phyloP scores from a whole-genome alignment of 2,329 filamentous ascomycete genomes.

The Chaetomium sp. region DNA sequence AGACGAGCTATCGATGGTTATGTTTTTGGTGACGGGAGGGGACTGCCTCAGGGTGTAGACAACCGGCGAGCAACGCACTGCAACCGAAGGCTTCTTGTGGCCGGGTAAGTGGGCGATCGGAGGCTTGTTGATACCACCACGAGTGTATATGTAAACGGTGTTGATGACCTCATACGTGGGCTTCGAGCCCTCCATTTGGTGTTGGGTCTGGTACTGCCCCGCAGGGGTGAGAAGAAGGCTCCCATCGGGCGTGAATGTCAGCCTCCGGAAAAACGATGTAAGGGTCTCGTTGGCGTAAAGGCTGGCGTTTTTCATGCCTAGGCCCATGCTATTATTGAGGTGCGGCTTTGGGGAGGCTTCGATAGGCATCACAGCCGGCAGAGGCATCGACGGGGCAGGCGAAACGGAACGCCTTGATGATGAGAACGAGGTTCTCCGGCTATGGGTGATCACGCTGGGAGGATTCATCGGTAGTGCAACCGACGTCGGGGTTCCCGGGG shows the following conservation, averaged over 20 bases:
- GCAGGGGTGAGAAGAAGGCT: constrained; percentile 92
- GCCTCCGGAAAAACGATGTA: constrained; percentile 91
- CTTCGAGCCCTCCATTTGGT: constrained; percentile 69
- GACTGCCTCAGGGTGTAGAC: constrained; percentile 78
- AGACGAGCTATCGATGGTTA: constrained; percentile 92
- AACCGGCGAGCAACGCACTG: constrained; percentile 89
- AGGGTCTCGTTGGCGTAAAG: constrained; percentile 97
- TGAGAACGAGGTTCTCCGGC: constrained; percentile 91
- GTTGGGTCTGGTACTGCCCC: constrained; percentile 87
- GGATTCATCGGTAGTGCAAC: constrained; percentile 94
- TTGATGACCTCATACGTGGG: constrained; percentile 85
- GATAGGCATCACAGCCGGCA: constrained; percentile 93
- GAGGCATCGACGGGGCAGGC: constrained; percentile 87
- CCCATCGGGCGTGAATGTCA: constrained; percentile 94
- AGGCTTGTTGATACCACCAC: constrained; percentile 94
- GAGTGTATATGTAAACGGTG: constrained; percentile 96
- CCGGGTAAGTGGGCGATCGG: constrained; percentile 93
- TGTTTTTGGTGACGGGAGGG: constrained; percentile 73
- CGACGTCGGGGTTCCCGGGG: constrained; percentile 90
- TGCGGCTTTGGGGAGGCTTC: constrained; percentile 83
- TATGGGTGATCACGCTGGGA: constrained; percentile 83
- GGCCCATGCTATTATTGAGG: constrained; percentile 53
- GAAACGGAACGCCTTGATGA: constrained; percentile 86
- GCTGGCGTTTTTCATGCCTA: constrained; percentile 78
- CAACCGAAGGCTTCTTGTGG: constrained; percentile 97